Base-by-base conservation (phyloP, 805 yeast genomes). In the Starmerella roubikii region DNA sequence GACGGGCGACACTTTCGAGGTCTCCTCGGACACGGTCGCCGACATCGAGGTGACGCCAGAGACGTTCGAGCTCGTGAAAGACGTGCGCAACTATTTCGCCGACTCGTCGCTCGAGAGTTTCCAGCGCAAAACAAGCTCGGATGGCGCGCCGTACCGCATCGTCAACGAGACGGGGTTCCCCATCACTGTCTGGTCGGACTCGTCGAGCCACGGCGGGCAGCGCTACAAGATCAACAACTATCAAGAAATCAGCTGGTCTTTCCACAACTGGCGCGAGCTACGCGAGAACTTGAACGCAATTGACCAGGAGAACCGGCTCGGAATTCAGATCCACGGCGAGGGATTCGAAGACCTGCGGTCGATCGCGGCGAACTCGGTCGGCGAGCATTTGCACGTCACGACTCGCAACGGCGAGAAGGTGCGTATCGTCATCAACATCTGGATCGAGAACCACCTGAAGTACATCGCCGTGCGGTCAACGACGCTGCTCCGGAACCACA, bases 241-340 rank as follows among this genome's bases (percentile, higher is more conserved):
- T 1, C 72, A 70, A 4, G 57, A 59, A 3, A 55, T 72, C 4
- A 78, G 82, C 1, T 91, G 97, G 96, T 76, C 85, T 30, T 93
- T 93, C 62, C 94, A 86, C 52, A 95, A 88, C 54, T 91, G 97
- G 96, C 68, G 82, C 45, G 68, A 68, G 23, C 71, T 85, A 19
- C 76, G 98, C 57, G 94, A 88, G 53, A 74, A 75, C 39, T 61
- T 86, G 40, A 76, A 72, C 44, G 71, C 78, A 3, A 78, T 78
- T 39, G 72, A 68, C 30, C 71, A 69, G 16, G 66, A 65, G n/a
- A 76, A 74, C 33, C 61, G 67, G 3, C 58, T 88, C 23, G 84
- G 80, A 0, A 65, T 86, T 15, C 48, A 51, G 12, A 44, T 86
- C 19, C 32, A 70, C 2, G 75, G 65, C 29, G 67, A 81, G 0